These are phyloP conservation scores for Aureobasidium leucospermi DNA, from an alignment of 2,329 filamentous ascomycete genomes.

Conservation along the genomic window DNA sequence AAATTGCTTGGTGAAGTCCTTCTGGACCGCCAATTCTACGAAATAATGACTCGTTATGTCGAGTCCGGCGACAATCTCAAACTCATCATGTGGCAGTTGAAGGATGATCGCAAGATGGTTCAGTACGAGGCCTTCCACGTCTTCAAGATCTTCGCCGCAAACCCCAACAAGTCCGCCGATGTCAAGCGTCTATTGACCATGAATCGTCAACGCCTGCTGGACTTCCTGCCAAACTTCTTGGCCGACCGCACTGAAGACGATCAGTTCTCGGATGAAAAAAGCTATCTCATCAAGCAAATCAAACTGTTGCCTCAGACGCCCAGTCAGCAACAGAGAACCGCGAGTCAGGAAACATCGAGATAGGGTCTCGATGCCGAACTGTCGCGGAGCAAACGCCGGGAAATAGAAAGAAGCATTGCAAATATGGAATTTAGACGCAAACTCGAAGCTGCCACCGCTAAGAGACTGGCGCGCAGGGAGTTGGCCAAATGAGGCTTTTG, in stretches of 20 bases:
- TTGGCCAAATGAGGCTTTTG: background rate
- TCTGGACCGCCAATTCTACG: slow-evolving; percentile 92
- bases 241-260: slow-evolving; percentile 95
- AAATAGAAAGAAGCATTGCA: background rate
- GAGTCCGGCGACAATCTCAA: slow-evolving; percentile 93
- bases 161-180: slow-evolving; percentile 93
- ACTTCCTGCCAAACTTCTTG: slow-evolving; percentile 83
- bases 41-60: slow-evolving; percentile 95
- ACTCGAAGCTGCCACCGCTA: slow-evolving; percentile 10
- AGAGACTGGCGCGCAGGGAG: slow-evolving; percentile 1
- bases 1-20: slow-evolving; percentile 93
- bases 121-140: slow-evolving; percentile 99
- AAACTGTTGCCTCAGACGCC: slow-evolving; percentile 23
- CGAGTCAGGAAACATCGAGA: slow-evolving; percentile 9
- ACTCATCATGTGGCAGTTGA: slow-evolving; percentile 93
- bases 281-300: slow-evolving; percentile 94
- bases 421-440: slow-evolving; percentile 10
- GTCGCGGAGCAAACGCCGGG: background rate
- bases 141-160: slow-evolving; percentile 99
- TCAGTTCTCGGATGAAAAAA: slow-evolving; percentile 96
- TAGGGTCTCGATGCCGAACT: slow-evolving; percentile 5
- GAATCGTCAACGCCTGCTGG: slow-evolving; percentile 85
- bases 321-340: background rate
- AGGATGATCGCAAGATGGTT: slow-evolving; percentile 96
- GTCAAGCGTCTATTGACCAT: slow-evolving; percentile 94